Evolutionary conservation across 768 basidiomycete species (phyloP), one percentile per base, ranked within the genome.

Genomic region (Tephrocybe rancida): DNA sequence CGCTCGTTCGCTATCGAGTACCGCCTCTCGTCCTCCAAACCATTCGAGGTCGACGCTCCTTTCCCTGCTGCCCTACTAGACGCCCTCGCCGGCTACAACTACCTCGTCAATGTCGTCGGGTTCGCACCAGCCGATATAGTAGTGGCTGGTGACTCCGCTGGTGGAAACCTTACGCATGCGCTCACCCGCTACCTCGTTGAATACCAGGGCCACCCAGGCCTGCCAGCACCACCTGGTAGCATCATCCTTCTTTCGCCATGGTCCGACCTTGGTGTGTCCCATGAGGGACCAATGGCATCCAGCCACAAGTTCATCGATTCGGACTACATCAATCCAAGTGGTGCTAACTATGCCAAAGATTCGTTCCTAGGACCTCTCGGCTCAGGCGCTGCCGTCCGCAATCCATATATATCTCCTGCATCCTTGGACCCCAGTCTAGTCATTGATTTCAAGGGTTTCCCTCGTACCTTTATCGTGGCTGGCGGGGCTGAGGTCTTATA

Each of bases 21-120:
- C 67, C 85, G 90, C 5, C 78, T 87, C 39, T 81, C 83, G 34
- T 70, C 81, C 5, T 64, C 69, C 11, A 64, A 71, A 44, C 76
- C 82, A 24, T 70, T 70, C 61, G 55, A 64, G 25, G 67, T 73
- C 11, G 69, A 68, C 4, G 74, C 85, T 55, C 80, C 88, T 7
- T 93, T 93, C 73, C 91, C 91, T 0, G 75, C 86, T 0, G 87
- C 87, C 18, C 73, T 94, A 0, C 70, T 93, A 13, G 90, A 94
- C 62, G 84, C 83, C 2, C 69, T 92, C 9, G 81, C 87, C 1
- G 90, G 86, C 6, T 94, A 92, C 66, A 70, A 78, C 42, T 86
- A 92, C 65, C 84, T 92, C 19, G 74, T 87, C 32, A 72, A 79
- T 44, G 69, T 62, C 8, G 70, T 86, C 24, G 81, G 83, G 0